A percentile compares a stretch with the other conserved stretches of the same genome.
Evolutionary conservation across 441 rosid species (phyloP).

Genomic region (Geranium incanum): DNA sequence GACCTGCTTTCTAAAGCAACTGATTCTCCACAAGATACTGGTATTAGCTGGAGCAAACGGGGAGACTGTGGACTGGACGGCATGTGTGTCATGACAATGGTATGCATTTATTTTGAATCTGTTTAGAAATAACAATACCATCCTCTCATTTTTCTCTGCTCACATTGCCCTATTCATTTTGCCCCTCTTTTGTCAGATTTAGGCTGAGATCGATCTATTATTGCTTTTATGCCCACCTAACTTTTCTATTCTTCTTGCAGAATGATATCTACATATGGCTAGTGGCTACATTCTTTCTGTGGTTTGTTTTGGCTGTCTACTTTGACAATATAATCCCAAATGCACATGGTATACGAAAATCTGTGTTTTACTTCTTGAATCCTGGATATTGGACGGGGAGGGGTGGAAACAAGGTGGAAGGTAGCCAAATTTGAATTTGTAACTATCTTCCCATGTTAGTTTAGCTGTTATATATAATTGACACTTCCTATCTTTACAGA

Average conservation of each 20-base stretch:
- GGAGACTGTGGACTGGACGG: slow-evolving; percentile 33
- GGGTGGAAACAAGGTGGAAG: slow-evolving; percentile 60
- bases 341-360: slow-evolving; percentile 69
- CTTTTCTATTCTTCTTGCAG: slow-evolving; percentile 40
- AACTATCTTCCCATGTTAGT: slow-evolving; percentile 13
- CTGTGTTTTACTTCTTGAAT: slow-evolving; percentile 57
- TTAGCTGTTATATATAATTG: slow-evolving; percentile 16
- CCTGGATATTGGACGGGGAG: slow-evolving; percentile 86
- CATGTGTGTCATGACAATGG: slow-evolving; percentile 61
- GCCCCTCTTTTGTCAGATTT: background rate
- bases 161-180: slow-evolving; percentile 2
- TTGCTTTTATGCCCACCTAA: background rate
- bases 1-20: slow-evolving; percentile 46
- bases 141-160: background rate
- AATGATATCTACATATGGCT: slow-evolving; percentile 63
- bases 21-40: slow-evolving; percentile 43
- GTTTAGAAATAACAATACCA: background rate
- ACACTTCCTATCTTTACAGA: slow-evolving; percentile 33
- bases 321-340: slow-evolving; percentile 76
- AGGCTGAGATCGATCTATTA: slow-evolving; percentile 14
- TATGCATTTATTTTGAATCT: slow-evolving; percentile 29
- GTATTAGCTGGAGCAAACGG: slow-evolving; percentile 74
- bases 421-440: slow-evolving; percentile 30
- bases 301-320: slow-evolving; percentile 76
- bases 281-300: slow-evolving; percentile 41